phyloP scores from a whole-genome alignment of 1,284 basidiomycete species.

The Trametes polyzona region DNA sequence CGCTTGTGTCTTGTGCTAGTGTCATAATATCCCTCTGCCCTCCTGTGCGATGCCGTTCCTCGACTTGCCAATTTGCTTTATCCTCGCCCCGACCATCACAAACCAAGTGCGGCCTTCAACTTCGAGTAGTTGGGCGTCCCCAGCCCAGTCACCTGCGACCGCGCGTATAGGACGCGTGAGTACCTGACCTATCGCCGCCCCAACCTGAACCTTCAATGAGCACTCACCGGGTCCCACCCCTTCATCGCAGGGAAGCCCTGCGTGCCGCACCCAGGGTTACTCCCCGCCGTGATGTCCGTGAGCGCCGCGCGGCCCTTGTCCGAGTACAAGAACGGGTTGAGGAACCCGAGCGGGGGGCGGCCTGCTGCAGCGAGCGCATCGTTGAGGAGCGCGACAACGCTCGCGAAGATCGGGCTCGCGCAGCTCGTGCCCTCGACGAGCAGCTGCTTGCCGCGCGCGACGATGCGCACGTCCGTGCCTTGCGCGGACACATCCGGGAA shows the following conservation, averaged over 20 bases:
- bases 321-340: conserved; percentile 49
- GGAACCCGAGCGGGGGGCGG: conserved; percentile 49
- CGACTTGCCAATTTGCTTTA: no score
- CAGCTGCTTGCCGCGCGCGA: conserved; percentile 35
- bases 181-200: no score
- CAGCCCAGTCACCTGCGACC: no score
- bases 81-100: no score
- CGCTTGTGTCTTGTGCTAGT: no score
- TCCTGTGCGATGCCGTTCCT: no score
- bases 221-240: conserved; percentile 43
- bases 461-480: conserved; percentile 31
- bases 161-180: no score
- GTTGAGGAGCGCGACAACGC: conserved; percentile 58
- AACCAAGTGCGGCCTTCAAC: no score
- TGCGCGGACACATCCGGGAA: conserved; percentile 36
- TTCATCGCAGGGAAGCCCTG: conserved; percentile 38
- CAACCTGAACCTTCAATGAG: no score
- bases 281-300: conserved; percentile 45
- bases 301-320: conserved; percentile 36
- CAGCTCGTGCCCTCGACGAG: conserved; percentile 53
- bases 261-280: conserved; percentile 39
- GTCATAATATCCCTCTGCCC: no score
- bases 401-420: conserved; percentile 53
- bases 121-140: no score
- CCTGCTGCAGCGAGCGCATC: conserved; percentile 44